Evolutionary conservation across 192 early-diverging fungal species (phyloP), one percentile per base, ranked within the genome.

Genomic region (Coemansia sp.): DNA sequence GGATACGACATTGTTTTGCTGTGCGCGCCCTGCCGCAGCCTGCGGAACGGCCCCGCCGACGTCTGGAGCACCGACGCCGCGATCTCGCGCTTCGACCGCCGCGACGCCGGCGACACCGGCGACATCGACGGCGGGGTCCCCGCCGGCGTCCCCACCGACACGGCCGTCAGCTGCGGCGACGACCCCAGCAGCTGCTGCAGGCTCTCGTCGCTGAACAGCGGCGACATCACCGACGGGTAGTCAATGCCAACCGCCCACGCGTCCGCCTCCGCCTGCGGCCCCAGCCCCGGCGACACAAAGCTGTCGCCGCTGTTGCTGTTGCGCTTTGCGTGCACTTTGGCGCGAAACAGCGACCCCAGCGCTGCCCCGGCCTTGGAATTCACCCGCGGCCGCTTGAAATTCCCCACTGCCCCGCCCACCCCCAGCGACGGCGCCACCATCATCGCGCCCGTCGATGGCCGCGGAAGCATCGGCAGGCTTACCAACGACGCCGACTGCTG

Each of bases 401-500:
- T 25, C 31, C 58, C 69, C n/a, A 20, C 50, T 33, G 41, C 62
- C 16, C 23, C 21, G 16, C 52, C 31, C 33, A 79, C 42, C 26
- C 67, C 76, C 35, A 73, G 65, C 45, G 71, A 31, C 64, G 71
- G 26, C 21, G 67, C 71, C 21, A 50, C 9, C 21, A 50, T 50
- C 62, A 71, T 65, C n/a, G 50, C 65, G 5, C 61, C 62, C 11
- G 76, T 79, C 41, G 71, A 73, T 26, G 76, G 76, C 18, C 76
- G 76, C 33, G 76, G 61, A 47, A 79, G 76, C 76, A 79, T 79
- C 25, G 76, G 76, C 18, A 79, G 71, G 33, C 76, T 79, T 21
- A 79, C 76, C 61, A 79, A 64, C 36, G 76, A 79, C 41, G 70
- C 60, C n/a, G 76, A 79, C 55, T 73, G 77, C 28, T 79, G 77